A percentile compares a stretch with the other conserved stretches of the same genome.
These are phyloP conservation scores for Plasmodiophora brassicae DNA, from an alignment of 208 protist species.

Conservation along the genomic window DNA sequence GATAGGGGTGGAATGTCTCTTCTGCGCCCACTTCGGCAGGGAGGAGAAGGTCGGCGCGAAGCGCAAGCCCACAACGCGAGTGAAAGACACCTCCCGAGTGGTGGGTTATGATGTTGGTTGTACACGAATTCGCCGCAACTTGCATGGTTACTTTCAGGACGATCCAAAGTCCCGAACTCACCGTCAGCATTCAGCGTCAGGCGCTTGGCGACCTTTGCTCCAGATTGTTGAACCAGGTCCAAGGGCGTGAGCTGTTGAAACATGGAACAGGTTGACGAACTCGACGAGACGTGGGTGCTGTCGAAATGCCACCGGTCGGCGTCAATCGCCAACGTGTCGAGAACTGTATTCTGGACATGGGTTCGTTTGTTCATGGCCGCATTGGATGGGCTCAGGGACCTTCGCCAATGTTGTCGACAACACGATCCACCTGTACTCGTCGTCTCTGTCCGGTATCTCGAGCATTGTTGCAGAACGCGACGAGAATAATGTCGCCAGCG, in stretches of 20 bases:
- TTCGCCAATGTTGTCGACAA: neutral
- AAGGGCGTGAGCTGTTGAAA: neutral
- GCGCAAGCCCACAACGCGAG: neutral
- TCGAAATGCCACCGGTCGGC: neutral
- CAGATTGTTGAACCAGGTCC: neutral
- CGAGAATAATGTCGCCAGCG: neutral
- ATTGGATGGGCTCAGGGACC: neutral
- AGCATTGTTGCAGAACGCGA: neutral
- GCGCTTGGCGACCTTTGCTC: neutral
- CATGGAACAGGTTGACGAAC: neutral
- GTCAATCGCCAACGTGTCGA: neutral
- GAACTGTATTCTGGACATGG: neutral
- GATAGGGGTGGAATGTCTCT: neutral
- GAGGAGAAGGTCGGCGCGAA: slow-evolving; percentile 19
- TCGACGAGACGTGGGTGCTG: neutral
- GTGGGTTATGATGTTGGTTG: neutral
- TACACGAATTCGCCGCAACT: neutral
- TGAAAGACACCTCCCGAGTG: neutral
- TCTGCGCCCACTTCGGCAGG: neutral
- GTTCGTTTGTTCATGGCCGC: neutral
- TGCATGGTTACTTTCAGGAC: neutral
- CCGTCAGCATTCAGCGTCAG: neutral
- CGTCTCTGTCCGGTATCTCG: neutral
- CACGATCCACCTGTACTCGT: neutral
- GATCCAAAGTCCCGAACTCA: neutral